These are phyloP conservation scores for Coemansia sp. DNA, from an alignment of 192 early-diverging fungal species.

Conservation along the genomic window DNA sequence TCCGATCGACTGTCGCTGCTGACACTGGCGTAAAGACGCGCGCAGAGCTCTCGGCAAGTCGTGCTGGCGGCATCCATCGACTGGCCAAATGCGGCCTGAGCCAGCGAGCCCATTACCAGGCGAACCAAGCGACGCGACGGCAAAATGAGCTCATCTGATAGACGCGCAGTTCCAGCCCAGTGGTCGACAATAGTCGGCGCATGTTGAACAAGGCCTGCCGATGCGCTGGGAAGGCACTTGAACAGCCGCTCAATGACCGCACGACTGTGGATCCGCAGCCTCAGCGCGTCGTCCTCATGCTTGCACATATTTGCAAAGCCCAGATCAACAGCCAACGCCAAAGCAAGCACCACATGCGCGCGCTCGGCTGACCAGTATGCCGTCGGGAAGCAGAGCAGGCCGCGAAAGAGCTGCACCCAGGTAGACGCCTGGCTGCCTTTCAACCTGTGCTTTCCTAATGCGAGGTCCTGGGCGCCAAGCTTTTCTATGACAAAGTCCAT, in stretches of 20 bases:
- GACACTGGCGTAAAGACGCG: conserved; percentile 10
- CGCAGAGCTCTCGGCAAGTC: conserved; percentile 30
- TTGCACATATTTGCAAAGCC: conserved; percentile 16
- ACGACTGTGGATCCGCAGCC: conserved; percentile 14
- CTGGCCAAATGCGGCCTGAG: conserved; percentile 26
- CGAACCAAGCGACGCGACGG: conserved; percentile 19
- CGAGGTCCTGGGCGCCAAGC: not conserved
- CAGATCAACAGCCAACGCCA: conserved; percentile 26
- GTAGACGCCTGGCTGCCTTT: not conserved
- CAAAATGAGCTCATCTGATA: conserved; percentile 4
- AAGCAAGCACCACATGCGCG: conserved; percentile 20
- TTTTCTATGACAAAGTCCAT: conserved; percentile 5
- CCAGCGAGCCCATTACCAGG: conserved; percentile 11
- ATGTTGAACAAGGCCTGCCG: conserved; percentile 4
- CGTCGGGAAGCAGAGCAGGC: conserved; percentile 27
- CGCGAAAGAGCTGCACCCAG: conserved; percentile 32
- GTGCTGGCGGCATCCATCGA: conserved; percentile 8
- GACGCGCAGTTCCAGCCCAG: conserved; percentile 14
- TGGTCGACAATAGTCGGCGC: conserved; percentile 9
- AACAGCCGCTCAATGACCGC: conserved; percentile 24
- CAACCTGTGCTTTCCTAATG: not conserved
- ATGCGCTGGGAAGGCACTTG: conserved; percentile 2
- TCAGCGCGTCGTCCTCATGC: not conserved
- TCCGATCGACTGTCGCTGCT: not conserved
- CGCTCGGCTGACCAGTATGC: conserved; percentile 40